Evolutionary conservation across 2,329 filamentous ascomycete species (phyloP), one percentile per base, ranked within the genome.

Genomic region (Neonectria ditissima): DNA sequence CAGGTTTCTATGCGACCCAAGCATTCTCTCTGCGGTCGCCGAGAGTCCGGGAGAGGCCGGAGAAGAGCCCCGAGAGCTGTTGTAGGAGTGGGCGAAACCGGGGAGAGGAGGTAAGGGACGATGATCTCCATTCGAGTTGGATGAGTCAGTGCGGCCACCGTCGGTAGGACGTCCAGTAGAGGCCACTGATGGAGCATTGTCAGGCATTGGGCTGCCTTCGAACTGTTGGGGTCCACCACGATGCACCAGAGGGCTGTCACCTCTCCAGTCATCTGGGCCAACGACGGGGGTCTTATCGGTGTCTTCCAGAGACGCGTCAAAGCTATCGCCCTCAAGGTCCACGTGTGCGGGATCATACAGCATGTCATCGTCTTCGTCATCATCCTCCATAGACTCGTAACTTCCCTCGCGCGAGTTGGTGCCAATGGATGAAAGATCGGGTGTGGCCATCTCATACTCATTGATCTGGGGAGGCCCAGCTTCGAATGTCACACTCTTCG

Each of bases 401-500:
- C 95, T 98, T 44, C 94, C 93, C 74, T 97, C 93, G 9, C 95
- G 91, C 13, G 95, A 98, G 70, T 91, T 94, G 52, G 92, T 95
- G 26, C 92, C 93, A 24, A 97, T 85, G 0, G 94, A 97, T 2
- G 95, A 97, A n/a, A 97, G 88, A 75, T 97, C 96, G 11, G 96
- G 96, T 2, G 96, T 99, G 34, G 93, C 92, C 92, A 97, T 94
- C 80, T 98, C 96, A 78, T 98, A 99, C 80, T 99, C 96, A 76
- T 98, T 97, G 74, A 99, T 87, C 76, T 97, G 92, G 24, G 96
- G 96, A 22, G 95, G 95, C 2, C 93, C 94, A 39, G 91, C 92
- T 80, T 98, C 94, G 76, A 99, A 99, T 1, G 95, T 99, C 62
- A 99, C 96, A 74, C 94, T 97, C 84, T 99, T 99, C 51, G 93